These are phyloP conservation scores for Scheffersomyces cryptocercus DNA, from an alignment of 1,139 yeast genomes.

Conservation along the genomic window DNA sequence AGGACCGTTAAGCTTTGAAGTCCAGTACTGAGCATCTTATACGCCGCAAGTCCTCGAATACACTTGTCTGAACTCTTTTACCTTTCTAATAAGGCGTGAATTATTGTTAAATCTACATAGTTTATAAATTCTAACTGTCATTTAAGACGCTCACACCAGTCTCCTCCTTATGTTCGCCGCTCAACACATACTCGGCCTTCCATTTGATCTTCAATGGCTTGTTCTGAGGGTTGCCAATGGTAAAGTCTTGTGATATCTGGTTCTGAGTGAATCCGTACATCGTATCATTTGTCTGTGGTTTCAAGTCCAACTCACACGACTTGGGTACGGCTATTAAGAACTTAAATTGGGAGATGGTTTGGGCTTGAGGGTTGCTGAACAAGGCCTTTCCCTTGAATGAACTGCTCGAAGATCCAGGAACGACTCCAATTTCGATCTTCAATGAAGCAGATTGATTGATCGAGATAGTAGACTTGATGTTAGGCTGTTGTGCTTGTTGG, in stretches of 20 bases:
- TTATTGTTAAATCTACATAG: no score
- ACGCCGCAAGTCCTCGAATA: no score
- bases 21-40: no score
- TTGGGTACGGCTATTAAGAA: slow-evolving; percentile 86
- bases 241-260: slow-evolving; percentile 61
- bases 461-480: slow-evolving; percentile 14
- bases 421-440: slow-evolving; percentile 53
- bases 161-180: slow-evolving; percentile 52
- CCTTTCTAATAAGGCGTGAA: no score
- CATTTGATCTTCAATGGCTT: slow-evolving; percentile 73
- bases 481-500: slow-evolving; percentile 7
- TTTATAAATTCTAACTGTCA: slow-evolving; percentile 2
- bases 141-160: slow-evolving; percentile 51
- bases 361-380: slow-evolving; percentile 42
- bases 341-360: slow-evolving; percentile 46
- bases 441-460: slow-evolving; percentile 51
- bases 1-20: no score
- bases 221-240: slow-evolving; percentile 53
- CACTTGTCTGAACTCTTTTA: no score
- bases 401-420: slow-evolving; percentile 35
- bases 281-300: slow-evolving; percentile 65
- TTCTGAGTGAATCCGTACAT: slow-evolving; percentile 52
- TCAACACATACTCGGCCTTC: slow-evolving; percentile 63
- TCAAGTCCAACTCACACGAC: slow-evolving; percentile 60
- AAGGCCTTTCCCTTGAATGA: slow-evolving; percentile 45